These are phyloP conservation scores for Elaphomyces granulatus DNA, from an alignment of 495 filamentous ascomycete species.

Conservation along the genomic window DNA sequence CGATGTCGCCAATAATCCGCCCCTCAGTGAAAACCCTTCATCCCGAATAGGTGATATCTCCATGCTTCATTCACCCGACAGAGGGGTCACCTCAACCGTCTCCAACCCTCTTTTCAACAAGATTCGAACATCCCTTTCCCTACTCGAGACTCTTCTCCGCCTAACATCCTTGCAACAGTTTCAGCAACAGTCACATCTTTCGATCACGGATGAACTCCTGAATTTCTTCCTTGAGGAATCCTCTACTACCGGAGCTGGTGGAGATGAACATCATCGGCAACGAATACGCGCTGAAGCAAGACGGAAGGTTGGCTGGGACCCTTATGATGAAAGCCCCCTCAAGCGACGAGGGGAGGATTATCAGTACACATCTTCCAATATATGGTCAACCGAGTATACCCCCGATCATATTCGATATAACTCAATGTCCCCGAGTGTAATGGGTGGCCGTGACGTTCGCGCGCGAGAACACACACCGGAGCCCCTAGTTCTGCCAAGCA, in stretches of 20 bases:
- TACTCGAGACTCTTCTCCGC: slow-evolving; percentile 87
- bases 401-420: background rate
- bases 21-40: slow-evolving; percentile 4
- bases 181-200: slow-evolving; percentile 81
- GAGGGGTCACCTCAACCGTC: slow-evolving; percentile 25
- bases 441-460: slow-evolving; percentile 17
- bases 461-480: slow-evolving; percentile 30
- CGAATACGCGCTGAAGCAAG: slow-evolving; percentile 58
- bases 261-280: slow-evolving; percentile 54
- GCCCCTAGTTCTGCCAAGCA: slow-evolving; percentile 11
- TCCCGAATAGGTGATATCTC: slow-evolving; percentile 13
- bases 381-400: background rate
- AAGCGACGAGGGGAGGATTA: slow-evolving; percentile 51
- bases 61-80: slow-evolving; percentile 19
- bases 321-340: slow-evolving; percentile 58
- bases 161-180: slow-evolving; percentile 92
- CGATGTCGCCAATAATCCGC: background rate
- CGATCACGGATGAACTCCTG: slow-evolving; percentile 87
- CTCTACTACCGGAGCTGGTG: slow-evolving; percentile 54
- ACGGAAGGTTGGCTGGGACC: slow-evolving; percentile 77
- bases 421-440: slow-evolving; percentile 15
- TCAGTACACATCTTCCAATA: slow-evolving; percentile 21
- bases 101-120: slow-evolving; percentile 29
- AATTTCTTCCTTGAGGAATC: slow-evolving; percentile 89
- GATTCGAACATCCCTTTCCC: slow-evolving; percentile 74